phyloP scores from a whole-genome alignment of 805 yeast genomes.

The Saccharomycopsis sp. region DNA sequence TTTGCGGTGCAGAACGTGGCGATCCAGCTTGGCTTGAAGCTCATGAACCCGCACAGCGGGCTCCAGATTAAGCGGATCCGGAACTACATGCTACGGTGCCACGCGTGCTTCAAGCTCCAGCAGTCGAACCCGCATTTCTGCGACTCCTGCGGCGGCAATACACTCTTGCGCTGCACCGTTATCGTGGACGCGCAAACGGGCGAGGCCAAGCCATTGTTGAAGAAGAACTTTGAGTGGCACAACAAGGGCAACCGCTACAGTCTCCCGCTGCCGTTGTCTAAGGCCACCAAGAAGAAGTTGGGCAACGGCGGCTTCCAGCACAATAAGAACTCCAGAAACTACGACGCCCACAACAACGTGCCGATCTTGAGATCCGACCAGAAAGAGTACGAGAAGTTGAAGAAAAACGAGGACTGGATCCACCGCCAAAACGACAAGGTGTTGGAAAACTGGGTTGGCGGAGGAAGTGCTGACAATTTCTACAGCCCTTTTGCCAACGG shows the following conservation, averaged over 20 bases:
- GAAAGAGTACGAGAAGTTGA: conserved; percentile 80
- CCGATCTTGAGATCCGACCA: conserved; percentile 84
- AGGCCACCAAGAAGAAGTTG: conserved; percentile 54
- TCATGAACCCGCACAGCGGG: conserved; percentile 81
- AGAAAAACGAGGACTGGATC: conserved; percentile 83
- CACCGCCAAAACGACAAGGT: conserved; percentile 78
- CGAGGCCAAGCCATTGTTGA: conserved; percentile 75
- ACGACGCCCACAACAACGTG: conserved; percentile 32
- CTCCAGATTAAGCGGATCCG: conserved; percentile 75
- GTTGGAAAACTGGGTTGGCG: conserved; percentile 84
- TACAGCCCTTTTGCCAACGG: conserved; percentile 78
- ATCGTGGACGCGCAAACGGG: conserved; percentile 75
- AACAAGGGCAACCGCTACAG: conserved; percentile 78
- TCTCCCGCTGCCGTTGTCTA: conserved; percentile 80
- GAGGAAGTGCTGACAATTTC: conserved; percentile 78
- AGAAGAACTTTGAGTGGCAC: conserved; percentile 89
- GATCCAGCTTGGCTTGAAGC: conserved; percentile 77
- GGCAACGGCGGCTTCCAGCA: conserved; percentile 81
- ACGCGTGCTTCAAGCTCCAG: conserved; percentile 83
- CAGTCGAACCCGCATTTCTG: conserved; percentile 88
- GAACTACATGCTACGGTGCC: conserved; percentile 92
- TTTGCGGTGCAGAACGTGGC: conserved; percentile 96
- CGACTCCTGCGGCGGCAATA: conserved; percentile 90
- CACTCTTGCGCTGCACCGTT: conserved; percentile 84
- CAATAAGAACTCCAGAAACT: conserved; percentile 46